Evolutionary conservation across 768 basidiomycete species (phyloP), one percentile per base, ranked within the genome.

Genomic region (Mrakia gelida): DNA sequence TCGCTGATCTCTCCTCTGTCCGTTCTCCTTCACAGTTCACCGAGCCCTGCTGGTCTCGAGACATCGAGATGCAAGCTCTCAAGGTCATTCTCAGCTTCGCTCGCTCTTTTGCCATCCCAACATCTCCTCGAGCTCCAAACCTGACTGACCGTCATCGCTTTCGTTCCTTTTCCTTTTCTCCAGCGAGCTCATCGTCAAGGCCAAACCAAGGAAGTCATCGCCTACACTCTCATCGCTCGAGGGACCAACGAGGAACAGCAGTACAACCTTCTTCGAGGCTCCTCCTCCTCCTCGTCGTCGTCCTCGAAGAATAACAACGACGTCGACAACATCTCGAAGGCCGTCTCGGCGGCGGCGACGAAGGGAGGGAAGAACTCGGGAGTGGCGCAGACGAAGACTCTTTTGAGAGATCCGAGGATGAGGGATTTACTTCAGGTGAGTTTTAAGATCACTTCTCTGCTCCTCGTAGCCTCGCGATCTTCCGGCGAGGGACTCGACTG

Each of bases 11-110:
- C 65, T 23, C 65, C 32, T 34, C 32, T 7, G 15, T 5, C 6
- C 34, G 9, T 11, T 70, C 34, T 41, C 7, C 16, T n/a, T n/a
- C 8, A 18, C 38, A 70, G 67, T 70, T 70, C 67, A 70, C 67
- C 38, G 71, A 73, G 26, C 71, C 71, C 38, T 73, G 71, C 56
- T 54, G 71, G 52, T 61, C 52, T n/a, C 56, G 52, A 30, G 71
- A 73, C 56, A 61, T 73, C 52, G 71, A 73, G 28, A 15, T 61
- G 41, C 71, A 73, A 34, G 71, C 71, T 18, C 49, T 73, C 13
- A 73, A 73, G 59, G 59, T 28, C n/a, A n/a, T n/a, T n/a, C n/a
- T n/a, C 3, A 8, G 59, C 26, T 10, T 5, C 26, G 1, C 54
- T 21, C 54, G 54, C n/a, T n/a, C 26, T 26, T 26, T 15, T 11